phyloP scores from a whole-genome alignment of 768 basidiomycete species.

The Multifurca ochricompacta region DNA sequence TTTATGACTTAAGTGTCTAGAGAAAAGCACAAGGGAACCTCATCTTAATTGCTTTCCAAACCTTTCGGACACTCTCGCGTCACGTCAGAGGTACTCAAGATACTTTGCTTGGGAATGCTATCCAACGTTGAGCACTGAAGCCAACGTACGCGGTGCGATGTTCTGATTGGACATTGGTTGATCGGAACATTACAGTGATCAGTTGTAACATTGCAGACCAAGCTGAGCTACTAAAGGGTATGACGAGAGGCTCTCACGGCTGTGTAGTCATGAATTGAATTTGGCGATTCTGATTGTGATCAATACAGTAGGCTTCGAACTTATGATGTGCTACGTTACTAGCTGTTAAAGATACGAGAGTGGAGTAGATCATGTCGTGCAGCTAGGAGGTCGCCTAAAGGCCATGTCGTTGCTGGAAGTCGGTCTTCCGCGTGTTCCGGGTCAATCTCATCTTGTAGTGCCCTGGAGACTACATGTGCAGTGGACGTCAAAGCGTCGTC shows the following conservation, averaged over 20 bases:
- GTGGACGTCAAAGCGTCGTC: conserved; percentile 37
- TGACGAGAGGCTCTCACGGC: too few species aligned
- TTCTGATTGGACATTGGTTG: too few species aligned
- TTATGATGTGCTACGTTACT: conserved; percentile 9
- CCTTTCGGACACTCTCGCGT: background rate
- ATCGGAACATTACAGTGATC: too few species aligned
- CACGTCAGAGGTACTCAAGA: too few species aligned
- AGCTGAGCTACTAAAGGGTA: too few species aligned
- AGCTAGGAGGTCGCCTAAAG: conserved; percentile 86
- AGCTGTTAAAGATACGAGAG: conserved; percentile 94
- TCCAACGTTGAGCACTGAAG: too few species aligned
- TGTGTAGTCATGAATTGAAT: too few species aligned
- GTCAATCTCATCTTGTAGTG: conserved; percentile 30
- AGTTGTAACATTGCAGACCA: too few species aligned
- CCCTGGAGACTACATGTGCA: conserved; percentile 12
- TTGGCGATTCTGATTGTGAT: too few species aligned
- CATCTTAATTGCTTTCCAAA: background rate
- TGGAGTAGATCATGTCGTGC: conserved; percentile 91
- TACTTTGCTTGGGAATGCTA: too few species aligned
- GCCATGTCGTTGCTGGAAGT: conserved; percentile 85
- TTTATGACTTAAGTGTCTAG: background rate
- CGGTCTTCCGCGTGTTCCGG: conserved; percentile 1
- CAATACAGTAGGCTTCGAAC: background rate
- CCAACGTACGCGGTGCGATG: too few species aligned
- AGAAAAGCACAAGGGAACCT: background rate